These are phyloP conservation scores for Aspergillus fumigatiaffinis DNA, from an alignment of 2,329 filamentous ascomycete genomes.

Conservation along the genomic window DNA sequence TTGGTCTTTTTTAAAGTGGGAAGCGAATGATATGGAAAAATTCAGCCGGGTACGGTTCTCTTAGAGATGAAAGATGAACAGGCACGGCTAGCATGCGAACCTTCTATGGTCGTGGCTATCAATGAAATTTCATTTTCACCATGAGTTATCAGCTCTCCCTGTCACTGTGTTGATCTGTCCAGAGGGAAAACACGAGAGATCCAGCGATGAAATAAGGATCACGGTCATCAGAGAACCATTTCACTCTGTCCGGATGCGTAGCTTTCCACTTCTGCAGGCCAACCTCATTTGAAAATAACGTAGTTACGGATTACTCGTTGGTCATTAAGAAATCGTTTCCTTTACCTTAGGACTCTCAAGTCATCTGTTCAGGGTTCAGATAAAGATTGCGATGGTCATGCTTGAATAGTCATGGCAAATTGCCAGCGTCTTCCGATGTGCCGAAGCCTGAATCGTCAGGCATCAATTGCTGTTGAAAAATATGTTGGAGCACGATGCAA, in stretches of 20 bases:
- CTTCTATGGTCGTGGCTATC: constrained; percentile 26
- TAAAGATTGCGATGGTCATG: neutral
- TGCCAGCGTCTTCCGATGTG: neutral
- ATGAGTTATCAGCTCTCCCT: constrained; percentile 20
- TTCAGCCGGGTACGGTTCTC: constrained; percentile 32
- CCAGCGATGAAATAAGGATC: neutral
- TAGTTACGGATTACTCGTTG: neutral
- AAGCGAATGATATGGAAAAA: constrained; percentile 36
- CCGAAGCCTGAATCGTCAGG: neutral
- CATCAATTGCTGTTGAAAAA: neutral
- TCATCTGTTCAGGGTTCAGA: neutral
- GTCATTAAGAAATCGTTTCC: neutral
- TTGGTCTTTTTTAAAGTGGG: constrained; percentile 30
- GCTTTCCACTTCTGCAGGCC: neutral
- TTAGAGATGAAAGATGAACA: constrained; percentile 31
- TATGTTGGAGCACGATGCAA: too few species aligned
- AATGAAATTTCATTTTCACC: constrained; percentile 33
- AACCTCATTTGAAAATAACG: neutral
- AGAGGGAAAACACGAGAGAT: neutral
- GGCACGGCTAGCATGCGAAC: constrained; percentile 29
- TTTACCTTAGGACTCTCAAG: neutral
- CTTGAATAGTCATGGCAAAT: neutral
- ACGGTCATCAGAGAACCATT: neutral
- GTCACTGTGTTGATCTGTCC: constrained; percentile 3
- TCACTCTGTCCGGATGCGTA: neutral